Base-by-base conservation (phyloP, 345 rosid genomes). In the Litchi chinensis region DNA sequence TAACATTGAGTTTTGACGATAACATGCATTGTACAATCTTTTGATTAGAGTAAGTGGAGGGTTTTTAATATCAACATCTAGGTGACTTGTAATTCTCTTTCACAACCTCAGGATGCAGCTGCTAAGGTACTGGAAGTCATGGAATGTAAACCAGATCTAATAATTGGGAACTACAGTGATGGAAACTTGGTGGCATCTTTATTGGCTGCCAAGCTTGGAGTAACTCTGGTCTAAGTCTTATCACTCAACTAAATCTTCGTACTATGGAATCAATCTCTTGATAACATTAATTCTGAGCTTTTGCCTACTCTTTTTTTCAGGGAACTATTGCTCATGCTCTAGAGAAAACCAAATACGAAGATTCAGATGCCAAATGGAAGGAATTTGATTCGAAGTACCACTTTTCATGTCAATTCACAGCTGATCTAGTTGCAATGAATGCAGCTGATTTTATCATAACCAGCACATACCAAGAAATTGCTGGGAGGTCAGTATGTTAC, bases 381-480 rank as follows among this genome's bases (percentile, higher is more conserved):
- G 93, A 91, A 40, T 73, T 94, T 6, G 99, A 96, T 21, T 83
- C 89, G 0, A 94, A 94, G 81, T 96, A 94, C 82, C 97, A 95
- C 67, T 96, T 96, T 83, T 94, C 97, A 64, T 96, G 97, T 68
- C 99, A 96, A 78, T 96, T 93, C 81, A 94, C 93, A 0, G 99
- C 98, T 28, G 98, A 96, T 81, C 59, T 87, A 56, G 80, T 96
- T 19, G 91, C 99, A 19, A 94, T 96, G 98, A 96, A 94, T 79
- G 80, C 84, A 32, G 80, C 98, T 11, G 98, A 96, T 84, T 96
- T 96, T 78, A 82, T 94, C 83, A 91, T 96, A 32, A 89, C 93
- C 9, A 96, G 99, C 86, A 94, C 97, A 11, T 96, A 93, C 79
- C 98, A 96, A 80, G 98, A 96, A 87, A 96, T 96, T 43, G 97